Conservation (phyloP, 192 early-diverging fungal species). For the Dissophora globulifera region DNA sequence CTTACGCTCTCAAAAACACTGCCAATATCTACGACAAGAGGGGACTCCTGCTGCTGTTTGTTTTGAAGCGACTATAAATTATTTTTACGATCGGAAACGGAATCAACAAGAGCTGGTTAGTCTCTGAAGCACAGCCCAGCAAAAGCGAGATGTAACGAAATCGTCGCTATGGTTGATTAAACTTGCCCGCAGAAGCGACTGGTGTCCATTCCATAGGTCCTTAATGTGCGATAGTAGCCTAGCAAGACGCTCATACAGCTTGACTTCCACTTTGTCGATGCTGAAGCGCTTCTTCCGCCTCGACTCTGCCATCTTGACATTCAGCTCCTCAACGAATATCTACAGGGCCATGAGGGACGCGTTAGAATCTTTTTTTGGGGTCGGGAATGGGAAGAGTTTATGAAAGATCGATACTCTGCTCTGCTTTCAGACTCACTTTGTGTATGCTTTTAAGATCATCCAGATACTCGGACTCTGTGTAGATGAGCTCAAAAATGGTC, state of each 20-base stretch:
- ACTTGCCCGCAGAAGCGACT: slow-evolving; percentile 34
- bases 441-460: slow-evolving; percentile 49
- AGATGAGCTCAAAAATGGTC: slow-evolving; percentile 52
- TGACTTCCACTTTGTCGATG: slow-evolving; percentile 38
- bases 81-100: neutral
- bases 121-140: neutral
- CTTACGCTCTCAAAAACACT: slow-evolving; percentile 46
- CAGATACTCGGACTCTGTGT: slow-evolving; percentile 46
- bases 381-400: no score
- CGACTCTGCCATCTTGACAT: slow-evolving; percentile 49
- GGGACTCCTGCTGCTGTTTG: slow-evolving; percentile 24
- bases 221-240: slow-evolving; percentile 44
- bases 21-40: slow-evolving; percentile 35
- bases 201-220: slow-evolving; percentile 48
- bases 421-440: no score
- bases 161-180: no score
- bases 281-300: slow-evolving; percentile 37
- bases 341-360: no score
- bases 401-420: no score
- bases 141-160: no score
- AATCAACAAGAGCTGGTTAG: neutral
- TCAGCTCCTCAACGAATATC: slow-evolving; percentile 48
- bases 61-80: slow-evolving; percentile 26
- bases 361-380: no score
- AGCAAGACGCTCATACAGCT: slow-evolving; percentile 35